These are phyloP conservation scores for Leishmania braziliensis DNA, from an alignment of 208 protist genomes.

Conservation along the genomic window DNA sequence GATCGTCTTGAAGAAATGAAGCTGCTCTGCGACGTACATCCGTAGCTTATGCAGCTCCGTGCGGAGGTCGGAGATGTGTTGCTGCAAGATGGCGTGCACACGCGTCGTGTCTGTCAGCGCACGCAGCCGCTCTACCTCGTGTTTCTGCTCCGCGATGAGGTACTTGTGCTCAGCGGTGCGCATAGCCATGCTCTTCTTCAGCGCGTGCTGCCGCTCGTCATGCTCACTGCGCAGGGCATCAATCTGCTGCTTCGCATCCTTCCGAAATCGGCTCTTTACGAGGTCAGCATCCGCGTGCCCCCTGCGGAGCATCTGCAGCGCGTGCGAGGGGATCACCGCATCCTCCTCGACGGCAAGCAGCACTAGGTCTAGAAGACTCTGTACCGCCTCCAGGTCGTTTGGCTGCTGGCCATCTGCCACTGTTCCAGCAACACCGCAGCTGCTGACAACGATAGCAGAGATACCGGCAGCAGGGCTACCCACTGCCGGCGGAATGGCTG, in stretches of 20 bases:
- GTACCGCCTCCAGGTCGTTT: constrained; percentile 59
- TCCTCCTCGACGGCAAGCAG: constrained; percentile 87
- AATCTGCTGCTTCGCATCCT: constrained; percentile 43
- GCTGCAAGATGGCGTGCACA: constrained; percentile 39
- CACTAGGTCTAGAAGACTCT: constrained; percentile 84
- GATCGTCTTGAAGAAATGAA: constrained; percentile 51
- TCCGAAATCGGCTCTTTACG: constrained; percentile 18
- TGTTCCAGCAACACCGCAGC: not conserved
- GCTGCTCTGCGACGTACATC: constrained; percentile 44
- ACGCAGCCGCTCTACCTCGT: constrained; percentile 65
- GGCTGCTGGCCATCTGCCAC: not conserved
- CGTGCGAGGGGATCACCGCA: constrained; percentile 33
- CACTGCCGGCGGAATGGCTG: not conserved
- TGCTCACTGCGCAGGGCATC: constrained; percentile 50
- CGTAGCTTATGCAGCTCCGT: constrained; percentile 42
- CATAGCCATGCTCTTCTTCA: constrained; percentile 60
- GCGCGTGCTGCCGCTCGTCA: constrained; percentile 47
- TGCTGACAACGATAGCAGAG: not conserved
- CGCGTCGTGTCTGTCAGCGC: constrained; percentile 59
- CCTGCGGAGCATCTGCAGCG: constrained; percentile 28
- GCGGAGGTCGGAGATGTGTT: constrained; percentile 44
- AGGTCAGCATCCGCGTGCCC: constrained; percentile 26
- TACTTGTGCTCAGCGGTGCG: constrained; percentile 50
- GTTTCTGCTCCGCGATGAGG: constrained; percentile 53
- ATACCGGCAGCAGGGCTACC: not conserved